Evolutionary conservation across 495 filamentous ascomycete genomes (phyloP).

Genomic region (Podospora pseudocomata): DNA sequence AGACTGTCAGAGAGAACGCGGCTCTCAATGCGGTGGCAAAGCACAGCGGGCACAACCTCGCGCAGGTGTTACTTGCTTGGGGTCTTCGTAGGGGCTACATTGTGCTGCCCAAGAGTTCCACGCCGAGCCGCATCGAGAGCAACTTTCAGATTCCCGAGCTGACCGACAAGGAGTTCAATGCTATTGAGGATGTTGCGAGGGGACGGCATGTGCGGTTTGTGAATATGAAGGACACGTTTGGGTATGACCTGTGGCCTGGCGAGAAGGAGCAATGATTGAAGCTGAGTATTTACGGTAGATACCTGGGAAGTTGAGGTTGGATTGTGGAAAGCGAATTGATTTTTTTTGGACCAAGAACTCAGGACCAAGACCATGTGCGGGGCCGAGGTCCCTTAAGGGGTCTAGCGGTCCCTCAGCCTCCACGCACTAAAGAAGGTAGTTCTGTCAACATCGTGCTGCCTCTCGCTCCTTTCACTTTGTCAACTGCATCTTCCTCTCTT

Average conservation of each 20-base stretch:
- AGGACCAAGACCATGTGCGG: no score
- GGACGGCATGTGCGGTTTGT: conserved; percentile 63
- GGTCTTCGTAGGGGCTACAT: conserved; percentile 42
- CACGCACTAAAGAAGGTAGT: no score
- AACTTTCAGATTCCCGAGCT: conserved; percentile 43
- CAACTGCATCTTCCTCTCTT: no score
- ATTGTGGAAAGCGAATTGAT: not conserved
- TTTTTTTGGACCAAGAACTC: not conserved
- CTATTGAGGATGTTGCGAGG: conserved; percentile 40
- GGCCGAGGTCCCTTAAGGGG: no score
- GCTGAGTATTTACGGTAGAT: not conserved
- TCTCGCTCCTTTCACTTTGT: no score
- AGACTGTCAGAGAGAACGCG: conserved; percentile 41
- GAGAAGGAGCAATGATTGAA: conserved; percentile 25
- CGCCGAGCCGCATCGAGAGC: conserved; percentile 62
- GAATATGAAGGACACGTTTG: conserved; percentile 72
- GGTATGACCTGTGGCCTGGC: conserved; percentile 49
- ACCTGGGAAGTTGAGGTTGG: not conserved
- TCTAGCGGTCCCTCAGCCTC: no score
- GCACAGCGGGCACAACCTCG: conserved; percentile 39
- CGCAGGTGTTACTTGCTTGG: conserved; percentile 50
- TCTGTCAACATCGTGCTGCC: no score
- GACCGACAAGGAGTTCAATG: conserved; percentile 40
- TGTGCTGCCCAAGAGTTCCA: conserved; percentile 55
- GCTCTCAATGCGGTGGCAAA: conserved; percentile 40